phyloP scores from a whole-genome alignment of 2,329 filamentous ascomycete genomes.

The Sporothrix inflata region DNA sequence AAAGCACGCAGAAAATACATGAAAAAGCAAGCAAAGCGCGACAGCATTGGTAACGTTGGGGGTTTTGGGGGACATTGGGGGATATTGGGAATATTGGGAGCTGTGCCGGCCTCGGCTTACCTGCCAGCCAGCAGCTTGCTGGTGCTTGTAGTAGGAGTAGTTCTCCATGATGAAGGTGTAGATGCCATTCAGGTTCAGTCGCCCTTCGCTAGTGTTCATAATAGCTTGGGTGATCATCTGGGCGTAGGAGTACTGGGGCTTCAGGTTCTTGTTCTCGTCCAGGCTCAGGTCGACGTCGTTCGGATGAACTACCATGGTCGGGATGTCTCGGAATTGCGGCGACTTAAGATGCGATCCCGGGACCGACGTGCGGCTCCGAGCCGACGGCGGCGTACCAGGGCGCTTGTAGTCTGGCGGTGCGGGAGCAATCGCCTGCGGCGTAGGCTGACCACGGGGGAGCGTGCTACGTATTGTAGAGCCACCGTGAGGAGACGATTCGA shows the following conservation, averaged over 20 bases:
- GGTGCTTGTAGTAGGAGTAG: slow-evolving; percentile 91
- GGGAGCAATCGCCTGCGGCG: slow-evolving; percentile 58
- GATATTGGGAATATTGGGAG: background rate
- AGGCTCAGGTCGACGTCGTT: slow-evolving; percentile 74
- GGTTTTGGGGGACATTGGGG: background rate
- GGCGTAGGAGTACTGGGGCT: slow-evolving; percentile 94
- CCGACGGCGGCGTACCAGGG: slow-evolving; percentile 63
- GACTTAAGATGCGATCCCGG: slow-evolving; percentile 43
- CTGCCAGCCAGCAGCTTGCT: slow-evolving; percentile 82
- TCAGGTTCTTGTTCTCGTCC: slow-evolving; percentile 86
- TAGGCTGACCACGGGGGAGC: slow-evolving; percentile 39
- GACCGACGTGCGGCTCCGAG: slow-evolving; percentile 42
- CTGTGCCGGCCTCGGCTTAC: slow-evolving; percentile 50
- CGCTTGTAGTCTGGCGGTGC: slow-evolving; percentile 63
- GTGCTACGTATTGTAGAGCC: slow-evolving; percentile 37
- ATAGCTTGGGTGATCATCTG: slow-evolving; percentile 98
- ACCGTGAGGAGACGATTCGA: slow-evolving; percentile 34
- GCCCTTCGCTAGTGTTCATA: slow-evolving; percentile 80
- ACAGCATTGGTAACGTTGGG: background rate
- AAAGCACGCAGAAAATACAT: background rate
- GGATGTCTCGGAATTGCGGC: slow-evolving; percentile 44
- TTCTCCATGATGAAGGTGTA: slow-evolving; percentile 90
- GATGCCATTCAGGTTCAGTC: slow-evolving; percentile 87
- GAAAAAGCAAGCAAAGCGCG: background rate
- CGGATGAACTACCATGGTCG: slow-evolving; percentile 52